A percentile compares a stretch with the other conserved stretches of the same genome.
These are phyloP conservation scores for Arbutus unedo DNA, from an alignment of 148 eudicot species.

Conservation along the genomic window DNA sequence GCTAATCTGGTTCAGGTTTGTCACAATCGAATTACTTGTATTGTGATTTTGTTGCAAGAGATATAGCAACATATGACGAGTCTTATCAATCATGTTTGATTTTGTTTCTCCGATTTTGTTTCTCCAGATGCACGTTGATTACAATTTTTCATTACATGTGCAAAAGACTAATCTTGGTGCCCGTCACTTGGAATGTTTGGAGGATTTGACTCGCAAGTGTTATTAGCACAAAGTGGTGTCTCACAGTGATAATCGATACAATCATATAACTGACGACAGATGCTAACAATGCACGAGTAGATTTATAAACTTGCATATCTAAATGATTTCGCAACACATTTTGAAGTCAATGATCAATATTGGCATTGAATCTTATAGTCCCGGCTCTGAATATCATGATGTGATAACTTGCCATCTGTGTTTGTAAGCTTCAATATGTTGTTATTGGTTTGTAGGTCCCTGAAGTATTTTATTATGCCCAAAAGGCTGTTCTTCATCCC, in stretches of 20 bases:
- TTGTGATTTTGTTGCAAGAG: not conserved
- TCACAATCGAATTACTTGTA: not conserved
- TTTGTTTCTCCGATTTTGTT: not conserved
- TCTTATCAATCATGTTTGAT: not conserved
- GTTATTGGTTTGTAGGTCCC: constrained; percentile 36
- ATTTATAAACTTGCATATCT: not conserved
- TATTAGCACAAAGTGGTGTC: constrained; percentile 2
- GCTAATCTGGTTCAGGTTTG: constrained; percentile 59
- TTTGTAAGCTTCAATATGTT: not conserved
- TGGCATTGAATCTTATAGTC: not conserved
- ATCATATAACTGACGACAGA: not conserved
- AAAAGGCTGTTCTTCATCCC: constrained; percentile 73
- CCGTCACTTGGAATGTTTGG: not conserved
- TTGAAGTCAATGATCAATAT: not conserved
- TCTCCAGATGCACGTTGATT: not conserved
- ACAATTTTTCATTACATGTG: not conserved
- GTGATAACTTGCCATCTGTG: not conserved
- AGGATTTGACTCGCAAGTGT: not conserved
- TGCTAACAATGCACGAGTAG: not conserved
- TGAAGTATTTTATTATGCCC: constrained; percentile 65
- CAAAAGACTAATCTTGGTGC: not conserved
- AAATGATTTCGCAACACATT: not conserved
- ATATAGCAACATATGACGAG: too few relatives aligned
- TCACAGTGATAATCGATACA: not conserved
- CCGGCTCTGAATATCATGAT: not conserved